phyloP scores from a whole-genome alignment of 176 grass and related monocot species.

The Aegilops umbellulata region DNA sequence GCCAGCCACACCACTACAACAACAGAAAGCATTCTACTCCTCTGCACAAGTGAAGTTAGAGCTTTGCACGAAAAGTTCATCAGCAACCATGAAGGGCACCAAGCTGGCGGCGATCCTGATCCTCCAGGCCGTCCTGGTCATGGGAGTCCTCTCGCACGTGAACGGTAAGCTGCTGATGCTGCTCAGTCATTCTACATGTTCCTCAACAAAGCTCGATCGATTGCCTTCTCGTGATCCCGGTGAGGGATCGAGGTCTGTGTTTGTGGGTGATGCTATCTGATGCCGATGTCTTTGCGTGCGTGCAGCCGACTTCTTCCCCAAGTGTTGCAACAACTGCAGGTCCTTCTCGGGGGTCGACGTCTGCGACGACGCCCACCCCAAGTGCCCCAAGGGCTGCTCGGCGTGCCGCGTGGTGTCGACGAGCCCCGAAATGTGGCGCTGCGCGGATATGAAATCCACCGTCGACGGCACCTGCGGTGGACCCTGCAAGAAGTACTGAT shows the following conservation, averaged over 20 bases:
- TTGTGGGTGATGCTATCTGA: background rate
- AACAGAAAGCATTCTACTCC: background rate
- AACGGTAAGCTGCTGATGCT: background rate
- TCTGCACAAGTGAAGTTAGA: background rate
- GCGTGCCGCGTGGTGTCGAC: background rate
- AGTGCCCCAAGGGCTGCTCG: background rate
- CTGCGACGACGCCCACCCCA: background rate
- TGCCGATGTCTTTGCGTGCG: background rate
- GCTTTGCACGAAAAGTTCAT: background rate
- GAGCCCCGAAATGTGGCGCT: background rate
- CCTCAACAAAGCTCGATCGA: background rate
- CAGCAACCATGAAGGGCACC: background rate
- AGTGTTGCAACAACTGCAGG: conserved; percentile 3
- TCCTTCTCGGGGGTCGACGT: background rate
- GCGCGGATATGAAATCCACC: background rate
- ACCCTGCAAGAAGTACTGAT: background rate
- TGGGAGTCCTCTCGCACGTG: background rate
- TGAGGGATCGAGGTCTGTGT: background rate
- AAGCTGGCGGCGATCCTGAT: background rate
- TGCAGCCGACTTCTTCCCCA: background rate
- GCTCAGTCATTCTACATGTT: background rate
- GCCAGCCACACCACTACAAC: background rate
- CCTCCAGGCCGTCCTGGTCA: conserved; percentile 4
- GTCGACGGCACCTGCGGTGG: background rate
- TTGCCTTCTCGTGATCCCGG: background rate